phyloP scores from a whole-genome alignment of 1,139 yeast genomes.

The Yamadazyma dushanensis region DNA sequence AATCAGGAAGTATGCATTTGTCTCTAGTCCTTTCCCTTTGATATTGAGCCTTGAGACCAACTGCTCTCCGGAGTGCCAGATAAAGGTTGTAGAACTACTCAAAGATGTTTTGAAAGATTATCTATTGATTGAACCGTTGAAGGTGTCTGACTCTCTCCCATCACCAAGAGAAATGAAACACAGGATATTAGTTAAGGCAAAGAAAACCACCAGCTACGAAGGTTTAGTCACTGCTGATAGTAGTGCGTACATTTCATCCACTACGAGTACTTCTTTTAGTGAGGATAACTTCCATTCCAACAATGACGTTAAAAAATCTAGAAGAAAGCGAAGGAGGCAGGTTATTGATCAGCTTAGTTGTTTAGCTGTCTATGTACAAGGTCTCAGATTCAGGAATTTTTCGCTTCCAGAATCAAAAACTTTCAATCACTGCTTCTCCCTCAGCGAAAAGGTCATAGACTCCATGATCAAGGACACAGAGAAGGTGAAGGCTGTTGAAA shows the following conservation, averaged over 20 bases:
- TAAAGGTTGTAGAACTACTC: slow-evolving; percentile 51
- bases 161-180: slow-evolving; percentile 72
- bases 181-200: slow-evolving; percentile 73
- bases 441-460: slow-evolving; percentile 70
- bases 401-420: slow-evolving; percentile 85
- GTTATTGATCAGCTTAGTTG: slow-evolving; percentile 52
- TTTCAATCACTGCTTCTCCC: slow-evolving; percentile 79
- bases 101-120: slow-evolving; percentile 58
- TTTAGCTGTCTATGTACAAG: slow-evolving; percentile 69
- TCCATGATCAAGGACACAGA: slow-evolving; percentile 62
- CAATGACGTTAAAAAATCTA: slow-evolving; percentile 9
- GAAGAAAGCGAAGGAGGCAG: slow-evolving; percentile 26
- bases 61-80: slow-evolving; percentile 69
- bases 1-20: slow-evolving; percentile 81
- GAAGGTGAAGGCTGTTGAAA: slow-evolving; percentile 54
- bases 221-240: slow-evolving; percentile 21
- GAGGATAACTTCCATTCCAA: slow-evolving; percentile 34
- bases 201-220: slow-evolving; percentile 44
- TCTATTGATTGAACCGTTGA: slow-evolving; percentile 48
- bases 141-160: slow-evolving; percentile 46
- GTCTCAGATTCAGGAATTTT: slow-evolving; percentile 77
- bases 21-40: slow-evolving; percentile 79
- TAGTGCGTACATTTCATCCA: slow-evolving; percentile 26
- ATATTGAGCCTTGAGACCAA: slow-evolving; percentile 86
- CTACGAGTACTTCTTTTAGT: slow-evolving; percentile 48